Percentiles rank a stretch among this genome's conserved stretches.
Conservation (phyloP, 2,329 filamentous ascomycete species). For the Botryotinia convoluta region DNA sequence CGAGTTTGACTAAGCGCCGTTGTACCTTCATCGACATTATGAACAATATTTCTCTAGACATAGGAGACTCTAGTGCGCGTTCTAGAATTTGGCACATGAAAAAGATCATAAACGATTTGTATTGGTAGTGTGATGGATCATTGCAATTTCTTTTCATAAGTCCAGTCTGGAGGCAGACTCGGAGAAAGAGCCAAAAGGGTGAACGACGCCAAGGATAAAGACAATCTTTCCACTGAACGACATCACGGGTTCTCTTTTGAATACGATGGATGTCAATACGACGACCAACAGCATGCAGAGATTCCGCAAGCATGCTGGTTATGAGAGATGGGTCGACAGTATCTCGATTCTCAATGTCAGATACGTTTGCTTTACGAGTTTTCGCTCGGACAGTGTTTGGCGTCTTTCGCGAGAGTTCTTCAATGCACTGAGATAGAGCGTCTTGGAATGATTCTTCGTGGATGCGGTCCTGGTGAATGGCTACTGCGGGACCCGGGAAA, state of each 20-base stretch:
- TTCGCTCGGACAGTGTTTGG: slow-evolving; percentile 17
- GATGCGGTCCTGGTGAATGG: background rate
- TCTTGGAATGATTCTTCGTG: slow-evolving; percentile 25
- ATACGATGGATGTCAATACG: slow-evolving; percentile 37
- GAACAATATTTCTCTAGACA: slow-evolving; percentile 38
- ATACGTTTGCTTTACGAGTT: slow-evolving; percentile 32
- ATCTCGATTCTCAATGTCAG: slow-evolving; percentile 48
- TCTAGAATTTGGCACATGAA: slow-evolving; percentile 44
- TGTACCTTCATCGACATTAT: slow-evolving; percentile 47
- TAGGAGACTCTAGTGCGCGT: slow-evolving; percentile 17
- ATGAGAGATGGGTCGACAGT: slow-evolving; percentile 50
- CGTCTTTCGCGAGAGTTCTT: slow-evolving; percentile 22
- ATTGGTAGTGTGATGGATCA: slow-evolving; percentile 33
- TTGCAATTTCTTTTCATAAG: background rate
- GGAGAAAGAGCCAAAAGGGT: slow-evolving; percentile 53
- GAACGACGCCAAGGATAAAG: slow-evolving; percentile 50
- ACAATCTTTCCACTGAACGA: slow-evolving; percentile 46
- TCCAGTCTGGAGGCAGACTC: slow-evolving; percentile 47
- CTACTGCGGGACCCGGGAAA: slow-evolving; percentile 44
- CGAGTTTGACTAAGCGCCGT: slow-evolving; percentile 45
- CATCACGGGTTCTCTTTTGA: slow-evolving; percentile 54
- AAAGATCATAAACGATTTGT: slow-evolving; percentile 52
- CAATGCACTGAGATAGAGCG: slow-evolving; percentile 24
- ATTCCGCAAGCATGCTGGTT: slow-evolving; percentile 49
- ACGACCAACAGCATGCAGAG: slow-evolving; percentile 44